Conservation (phyloP, 1,284 basidiomycete genomes). For the Ganoderma leucocontextum region DNA sequence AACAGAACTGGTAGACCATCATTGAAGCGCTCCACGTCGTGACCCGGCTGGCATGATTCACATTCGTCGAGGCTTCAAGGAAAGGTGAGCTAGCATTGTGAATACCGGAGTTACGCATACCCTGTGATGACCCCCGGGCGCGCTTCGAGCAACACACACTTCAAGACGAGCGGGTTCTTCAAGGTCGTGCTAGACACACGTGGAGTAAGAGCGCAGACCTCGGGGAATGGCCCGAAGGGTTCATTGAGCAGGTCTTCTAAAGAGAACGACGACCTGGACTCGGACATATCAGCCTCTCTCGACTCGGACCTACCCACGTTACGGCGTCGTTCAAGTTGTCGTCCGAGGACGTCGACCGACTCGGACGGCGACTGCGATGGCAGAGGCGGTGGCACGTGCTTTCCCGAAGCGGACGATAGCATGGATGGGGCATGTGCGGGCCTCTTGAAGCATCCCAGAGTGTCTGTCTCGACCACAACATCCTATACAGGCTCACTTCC, state of each 20-base stretch:
- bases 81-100: background rate
- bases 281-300: background rate
- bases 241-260: slow-evolving; percentile 30
- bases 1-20: slow-evolving; percentile 45
- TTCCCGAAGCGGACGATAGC: slow-evolving; percentile 8
- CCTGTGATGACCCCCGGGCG: slow-evolving; percentile 32
- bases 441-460: slow-evolving; percentile 13
- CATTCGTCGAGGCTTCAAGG: slow-evolving; percentile 32
- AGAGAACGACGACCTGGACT: background rate
- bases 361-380: no score
- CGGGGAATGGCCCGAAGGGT: slow-evolving; percentile 44
- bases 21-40: slow-evolving; percentile 3
- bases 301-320: background rate
- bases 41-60: slow-evolving; percentile 26
- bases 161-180: slow-evolving; percentile 32
- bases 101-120: slow-evolving; percentile 25
- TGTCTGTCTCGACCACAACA: slow-evolving; percentile 13
- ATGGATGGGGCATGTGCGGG: slow-evolving; percentile 11
- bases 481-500: slow-evolving; percentile 15
- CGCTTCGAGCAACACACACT: slow-evolving; percentile 34
- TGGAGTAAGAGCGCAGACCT: slow-evolving; percentile 33
- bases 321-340: background rate
- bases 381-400: slow-evolving; percentile 5
- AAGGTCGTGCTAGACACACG: slow-evolving; percentile 32
- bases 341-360: no score